Evolutionary conservation across 1,284 basidiomycete genomes (phyloP).

Genomic region (Volvariella surrecta): DNA sequence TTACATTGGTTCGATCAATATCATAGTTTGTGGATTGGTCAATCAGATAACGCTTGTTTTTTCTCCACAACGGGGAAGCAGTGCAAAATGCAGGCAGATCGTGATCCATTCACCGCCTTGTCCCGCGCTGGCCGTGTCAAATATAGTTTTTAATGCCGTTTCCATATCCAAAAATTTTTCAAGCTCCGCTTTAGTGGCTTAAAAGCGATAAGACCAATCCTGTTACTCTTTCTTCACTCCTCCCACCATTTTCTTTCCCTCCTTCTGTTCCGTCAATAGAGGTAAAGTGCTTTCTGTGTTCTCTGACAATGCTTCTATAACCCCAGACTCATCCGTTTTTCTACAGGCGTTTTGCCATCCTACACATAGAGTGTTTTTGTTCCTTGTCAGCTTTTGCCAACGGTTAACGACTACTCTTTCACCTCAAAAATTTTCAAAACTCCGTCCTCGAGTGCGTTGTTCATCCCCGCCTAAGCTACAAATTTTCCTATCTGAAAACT

Average conservation of each 20-base stretch:
- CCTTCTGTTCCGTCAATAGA: slow-evolving; percentile 33
- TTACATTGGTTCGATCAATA: too few species aligned
- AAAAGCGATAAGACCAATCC: slow-evolving; percentile 18
- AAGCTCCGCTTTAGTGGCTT: slow-evolving; percentile 26
- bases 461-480: not conserved
- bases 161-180: slow-evolving; percentile 20
- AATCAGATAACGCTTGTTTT: too few species aligned
- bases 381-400: slow-evolving; percentile 35
- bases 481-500: slow-evolving; percentile 6
- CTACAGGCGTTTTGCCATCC: slow-evolving; percentile 40
- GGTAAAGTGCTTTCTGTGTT: slow-evolving; percentile 29
- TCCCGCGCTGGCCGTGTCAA: too few species aligned
- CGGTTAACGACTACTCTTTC: slow-evolving; percentile 24
- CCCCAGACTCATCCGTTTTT: slow-evolving; percentile 1
- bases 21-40: too few species aligned
- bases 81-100: too few species aligned
- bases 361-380: slow-evolving; percentile 46
- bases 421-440: slow-evolving; percentile 19
- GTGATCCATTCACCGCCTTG: too few species aligned
- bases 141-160: not conserved
- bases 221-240: slow-evolving; percentile 15
- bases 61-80: too few species aligned
- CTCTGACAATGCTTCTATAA: slow-evolving; percentile 7
- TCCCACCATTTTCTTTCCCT: slow-evolving; percentile 21
- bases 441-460: slow-evolving; percentile 3